Evolutionary conservation across 768 basidiomycete species (phyloP), one percentile per base, ranked within the genome.

Genomic region (Tephrocybe sp.): DNA sequence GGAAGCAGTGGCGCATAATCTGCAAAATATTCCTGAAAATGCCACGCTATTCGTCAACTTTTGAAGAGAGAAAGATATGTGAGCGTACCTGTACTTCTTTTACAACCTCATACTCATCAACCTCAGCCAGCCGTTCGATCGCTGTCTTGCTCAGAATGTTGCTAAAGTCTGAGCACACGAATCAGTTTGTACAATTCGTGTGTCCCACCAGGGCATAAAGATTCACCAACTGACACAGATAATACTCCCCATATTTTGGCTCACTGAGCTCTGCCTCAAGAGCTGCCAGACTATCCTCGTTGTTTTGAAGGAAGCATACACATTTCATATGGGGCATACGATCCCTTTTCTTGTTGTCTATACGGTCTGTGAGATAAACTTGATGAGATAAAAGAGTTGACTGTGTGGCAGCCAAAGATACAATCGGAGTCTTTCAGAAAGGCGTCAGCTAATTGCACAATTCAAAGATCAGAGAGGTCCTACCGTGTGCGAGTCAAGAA

Each of bases 191-290:
- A 46, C 33, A 30, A 52, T 52, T 48, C 49, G 48, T 20, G 47
- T 30, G 41, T 48, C 53, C 49, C 56, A 64, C 53, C 45, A 49
- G 56, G 57, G 68, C 60, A 59, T 62, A 61, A 62, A 69, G 72
- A 79, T 74, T 79, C 83, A 89, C 86, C 79, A 76, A 92, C 96
- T 88, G 82, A 98, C 96, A 99, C 65, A 99, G 74, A 78, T 96
- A 98, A 72, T 99, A 99, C 72, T 94, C 93, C 66, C 94, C 94
- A 62, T 98, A 99, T 69, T 89, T 89, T 9, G 95, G 96, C 62
- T 92, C 88, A 33, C 77, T 78, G 31, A 99, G 75, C 64, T 99
- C 97, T 49, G 79, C 74, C 58, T 87, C 88, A 49, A 98, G 76
- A 20, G 87, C 88, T 49, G 84, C 84, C 32, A 99, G 73, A 63